These are phyloP conservation scores for Asterochloris erici DNA, from an alignment of 139 green algal genomes.

Conservation along the genomic window DNA sequence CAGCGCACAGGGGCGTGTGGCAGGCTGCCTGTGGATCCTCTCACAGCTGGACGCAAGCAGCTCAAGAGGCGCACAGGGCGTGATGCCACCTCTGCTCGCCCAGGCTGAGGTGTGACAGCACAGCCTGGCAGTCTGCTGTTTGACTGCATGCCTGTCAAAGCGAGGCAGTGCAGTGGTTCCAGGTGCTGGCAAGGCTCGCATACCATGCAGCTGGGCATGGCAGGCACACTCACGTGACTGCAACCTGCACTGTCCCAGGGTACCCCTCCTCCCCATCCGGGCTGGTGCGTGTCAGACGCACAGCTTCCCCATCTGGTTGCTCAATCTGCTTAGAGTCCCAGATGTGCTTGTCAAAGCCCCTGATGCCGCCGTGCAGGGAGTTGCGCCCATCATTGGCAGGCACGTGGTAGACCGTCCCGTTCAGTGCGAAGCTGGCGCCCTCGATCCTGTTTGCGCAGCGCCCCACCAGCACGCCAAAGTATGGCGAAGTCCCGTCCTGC, in stretches of 20 bases:
- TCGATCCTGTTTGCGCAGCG: conserved; percentile 90
- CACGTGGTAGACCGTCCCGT: conserved; percentile 66
- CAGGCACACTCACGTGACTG: no score
- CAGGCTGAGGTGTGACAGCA: no score
- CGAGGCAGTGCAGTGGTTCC: no score
- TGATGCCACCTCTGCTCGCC: no score
- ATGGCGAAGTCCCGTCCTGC: conserved; percentile 50
- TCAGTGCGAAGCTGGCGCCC: conserved; percentile 67
- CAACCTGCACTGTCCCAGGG: not conserved
- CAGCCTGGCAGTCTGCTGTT: no score
- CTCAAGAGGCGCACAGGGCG: no score
- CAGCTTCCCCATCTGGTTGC: conserved; percentile 22
- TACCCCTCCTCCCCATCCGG: conserved; percentile 73
- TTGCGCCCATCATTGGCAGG: conserved; percentile 71
- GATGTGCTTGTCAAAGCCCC: conserved; percentile 72
- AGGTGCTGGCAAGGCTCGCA: no score
- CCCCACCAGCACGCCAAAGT: conserved; percentile 89
- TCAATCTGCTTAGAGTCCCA: conserved; percentile 44
- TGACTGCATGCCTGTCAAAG: no score
- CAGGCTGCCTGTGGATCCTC: no score
- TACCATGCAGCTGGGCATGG: no score
- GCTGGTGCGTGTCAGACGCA: conserved; percentile 60
- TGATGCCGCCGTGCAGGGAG: conserved; percentile 76
- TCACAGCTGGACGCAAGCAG: no score
- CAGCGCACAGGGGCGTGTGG: not conserved